Conservation (phyloP, 345 rosid species). For the Conringia planisiliqua region DNA sequence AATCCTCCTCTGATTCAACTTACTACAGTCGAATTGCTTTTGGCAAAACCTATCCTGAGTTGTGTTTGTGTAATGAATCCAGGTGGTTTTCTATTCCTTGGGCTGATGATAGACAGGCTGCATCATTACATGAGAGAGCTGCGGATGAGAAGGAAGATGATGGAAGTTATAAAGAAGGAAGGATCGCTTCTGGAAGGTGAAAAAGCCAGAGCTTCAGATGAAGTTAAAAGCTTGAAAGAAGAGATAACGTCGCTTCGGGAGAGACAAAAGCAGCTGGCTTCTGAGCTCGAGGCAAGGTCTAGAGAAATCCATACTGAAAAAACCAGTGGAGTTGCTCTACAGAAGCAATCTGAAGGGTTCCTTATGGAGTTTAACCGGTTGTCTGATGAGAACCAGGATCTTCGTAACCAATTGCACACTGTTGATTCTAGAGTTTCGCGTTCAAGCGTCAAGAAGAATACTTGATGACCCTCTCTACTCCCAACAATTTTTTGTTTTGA, state of each 20-base stretch:
- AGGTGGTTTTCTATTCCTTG: constrained; percentile 79
- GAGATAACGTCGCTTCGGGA: constrained; percentile 38
- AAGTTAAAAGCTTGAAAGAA: constrained; percentile 55
- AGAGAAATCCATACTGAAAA: constrained; percentile 57
- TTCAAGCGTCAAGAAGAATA: constrained; percentile 73
- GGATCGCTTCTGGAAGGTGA: constrained; percentile 56
- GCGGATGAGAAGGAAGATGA: constrained; percentile 65
- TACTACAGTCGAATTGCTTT: too few species aligned
- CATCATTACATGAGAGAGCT: constrained; percentile 92
- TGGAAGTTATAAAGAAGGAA: constrained; percentile 76
- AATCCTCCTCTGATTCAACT: neutral
- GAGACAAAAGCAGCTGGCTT: constrained; percentile 49
- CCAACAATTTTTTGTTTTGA: neutral
- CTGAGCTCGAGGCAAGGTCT: constrained; percentile 48
- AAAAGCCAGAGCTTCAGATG: constrained; percentile 46
- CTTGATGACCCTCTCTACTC: constrained; percentile 38
- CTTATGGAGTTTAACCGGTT: constrained; percentile 85
- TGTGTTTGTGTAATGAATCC: constrained; percentile 26
- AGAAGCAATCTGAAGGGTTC: constrained; percentile 94
- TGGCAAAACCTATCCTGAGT: neutral
- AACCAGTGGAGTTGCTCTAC: constrained; percentile 70
- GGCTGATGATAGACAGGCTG: constrained; percentile 78
- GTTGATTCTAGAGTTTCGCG: constrained; percentile 54
- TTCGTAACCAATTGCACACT: constrained; percentile 60
- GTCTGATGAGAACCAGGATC: constrained; percentile 74